Conservation (phyloP, 257 asterid species). For the Salvia rosmarinus region DNA sequence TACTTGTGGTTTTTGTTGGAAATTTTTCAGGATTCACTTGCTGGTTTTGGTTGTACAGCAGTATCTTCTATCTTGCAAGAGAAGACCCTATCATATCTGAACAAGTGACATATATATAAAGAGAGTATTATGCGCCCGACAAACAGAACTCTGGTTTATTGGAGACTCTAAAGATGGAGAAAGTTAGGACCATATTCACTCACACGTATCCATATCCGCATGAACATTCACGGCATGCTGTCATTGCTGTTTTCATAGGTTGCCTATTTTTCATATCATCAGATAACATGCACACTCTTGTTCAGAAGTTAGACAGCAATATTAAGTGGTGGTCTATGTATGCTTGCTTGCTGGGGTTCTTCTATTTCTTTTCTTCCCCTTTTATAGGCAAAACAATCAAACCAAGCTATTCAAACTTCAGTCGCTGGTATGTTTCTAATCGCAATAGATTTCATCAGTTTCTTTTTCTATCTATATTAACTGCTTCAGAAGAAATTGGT, state of each 20-base stretch:
- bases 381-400: conserved; percentile 93
- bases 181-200: conserved; percentile 88
- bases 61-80: conserved; percentile 36
- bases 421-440: conserved; percentile 67
- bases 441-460: neutral
- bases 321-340: conserved; percentile 99
- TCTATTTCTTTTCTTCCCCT: conserved; percentile 97
- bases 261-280: conserved; percentile 98
- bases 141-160: conserved; percentile 64
- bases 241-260: conserved; percentile 89
- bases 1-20: conserved; percentile 18
- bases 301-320: conserved; percentile 97
- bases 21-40: conserved; percentile 38
- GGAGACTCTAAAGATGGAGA: conserved; percentile 86
- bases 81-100: conserved; percentile 33
- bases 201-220: conserved; percentile 95
- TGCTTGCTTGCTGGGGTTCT: conserved; percentile 95
- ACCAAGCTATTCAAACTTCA: conserved; percentile 96
- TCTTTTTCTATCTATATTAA: neutral
- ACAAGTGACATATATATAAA: conserved; percentile 34
- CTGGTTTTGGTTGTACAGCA: conserved; percentile 37
- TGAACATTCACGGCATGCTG: conserved; percentile 97
- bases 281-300: conserved; percentile 91
- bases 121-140: conserved; percentile 62
- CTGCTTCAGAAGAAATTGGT: neutral